Conservation (phyloP, 2,329 filamentous ascomycete genomes). For the Xylaria sp. region DNA sequence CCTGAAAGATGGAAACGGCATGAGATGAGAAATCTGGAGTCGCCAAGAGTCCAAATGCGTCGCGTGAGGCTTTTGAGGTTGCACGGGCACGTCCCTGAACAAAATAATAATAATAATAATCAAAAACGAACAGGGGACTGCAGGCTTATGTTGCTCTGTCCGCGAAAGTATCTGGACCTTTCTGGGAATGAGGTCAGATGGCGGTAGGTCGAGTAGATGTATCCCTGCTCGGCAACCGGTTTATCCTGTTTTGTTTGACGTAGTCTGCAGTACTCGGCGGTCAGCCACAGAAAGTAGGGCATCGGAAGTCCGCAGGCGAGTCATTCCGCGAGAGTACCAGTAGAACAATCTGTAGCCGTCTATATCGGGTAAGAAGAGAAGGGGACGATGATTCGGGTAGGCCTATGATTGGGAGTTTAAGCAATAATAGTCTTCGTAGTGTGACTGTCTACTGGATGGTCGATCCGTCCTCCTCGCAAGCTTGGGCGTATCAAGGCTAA, state of each 20-base stretch:
- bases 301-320: constrained; percentile 35
- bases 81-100: constrained; percentile 6
- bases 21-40: not conserved
- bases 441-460: not conserved
- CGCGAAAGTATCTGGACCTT: not conserved
- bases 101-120: not conserved
- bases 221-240: constrained; percentile 15
- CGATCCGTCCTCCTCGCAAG: constrained; percentile 3
- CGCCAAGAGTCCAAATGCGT: constrained; percentile 18
- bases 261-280: constrained; percentile 36
- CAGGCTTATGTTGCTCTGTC: not conserved
- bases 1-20: not conserved
- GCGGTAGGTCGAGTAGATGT: constrained; percentile 3
- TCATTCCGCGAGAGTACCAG: not conserved
- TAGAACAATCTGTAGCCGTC: not conserved
- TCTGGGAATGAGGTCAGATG: constrained; percentile 4
- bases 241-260: constrained; percentile 24
- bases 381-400: not conserved
- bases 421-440: not conserved
- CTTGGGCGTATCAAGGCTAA: not conserved
- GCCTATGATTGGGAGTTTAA: not conserved
- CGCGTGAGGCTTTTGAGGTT: constrained; percentile 18
- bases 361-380: not conserved
- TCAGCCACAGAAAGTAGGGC: constrained; percentile 25
- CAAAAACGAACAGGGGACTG: not conserved